These are phyloP conservation scores for Neckera pumila DNA, from an alignment of 225 moss, liverwort and hornwort genomes.

Conservation along the genomic window DNA sequence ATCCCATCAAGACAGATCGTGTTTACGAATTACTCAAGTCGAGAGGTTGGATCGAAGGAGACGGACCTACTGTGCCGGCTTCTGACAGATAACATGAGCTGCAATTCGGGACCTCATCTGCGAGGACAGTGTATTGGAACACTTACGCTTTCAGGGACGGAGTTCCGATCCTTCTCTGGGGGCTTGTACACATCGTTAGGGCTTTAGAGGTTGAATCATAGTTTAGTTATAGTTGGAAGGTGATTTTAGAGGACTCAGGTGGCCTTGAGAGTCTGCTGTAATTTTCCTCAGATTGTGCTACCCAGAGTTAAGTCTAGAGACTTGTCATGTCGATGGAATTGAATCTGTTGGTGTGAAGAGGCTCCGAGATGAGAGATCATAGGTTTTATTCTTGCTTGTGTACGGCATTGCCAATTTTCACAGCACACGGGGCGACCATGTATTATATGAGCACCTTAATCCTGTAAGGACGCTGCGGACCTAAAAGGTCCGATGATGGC, in stretches of 20 bases:
- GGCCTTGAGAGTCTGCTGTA: constrained; percentile 6
- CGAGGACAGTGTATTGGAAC: constrained; percentile 4
- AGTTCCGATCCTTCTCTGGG: constrained; percentile 22
- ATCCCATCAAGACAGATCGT: constrained; percentile 84
- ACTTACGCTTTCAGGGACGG: constrained; percentile 4
- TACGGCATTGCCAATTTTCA: constrained; percentile 8
- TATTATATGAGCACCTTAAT: constrained; percentile 2
- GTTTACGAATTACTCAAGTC: constrained; percentile 79
- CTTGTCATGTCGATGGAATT: constrained; percentile 15
- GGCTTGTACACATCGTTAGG: constrained; percentile 28
- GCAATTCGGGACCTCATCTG: not conserved
- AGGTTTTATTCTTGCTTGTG: constrained; percentile 8
- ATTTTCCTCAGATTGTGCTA: constrained; percentile 2
- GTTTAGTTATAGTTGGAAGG: constrained; percentile 5
- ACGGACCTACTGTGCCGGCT: constrained; percentile 18
- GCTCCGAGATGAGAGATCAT: not conserved
- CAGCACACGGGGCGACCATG: constrained; percentile 7
- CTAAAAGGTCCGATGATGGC: not conserved
- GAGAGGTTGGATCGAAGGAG: constrained; percentile 94
- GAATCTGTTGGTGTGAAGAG: constrained; percentile 5
- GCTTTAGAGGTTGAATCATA: not conserved
- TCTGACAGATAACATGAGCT: constrained; percentile 37
- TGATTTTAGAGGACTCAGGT: constrained; percentile 2
- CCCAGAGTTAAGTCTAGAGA: constrained; percentile 2
- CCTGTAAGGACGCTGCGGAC: not conserved